phyloP scores from a whole-genome alignment of 768 basidiomycete species.

The Tricholoma flavovirens region DNA sequence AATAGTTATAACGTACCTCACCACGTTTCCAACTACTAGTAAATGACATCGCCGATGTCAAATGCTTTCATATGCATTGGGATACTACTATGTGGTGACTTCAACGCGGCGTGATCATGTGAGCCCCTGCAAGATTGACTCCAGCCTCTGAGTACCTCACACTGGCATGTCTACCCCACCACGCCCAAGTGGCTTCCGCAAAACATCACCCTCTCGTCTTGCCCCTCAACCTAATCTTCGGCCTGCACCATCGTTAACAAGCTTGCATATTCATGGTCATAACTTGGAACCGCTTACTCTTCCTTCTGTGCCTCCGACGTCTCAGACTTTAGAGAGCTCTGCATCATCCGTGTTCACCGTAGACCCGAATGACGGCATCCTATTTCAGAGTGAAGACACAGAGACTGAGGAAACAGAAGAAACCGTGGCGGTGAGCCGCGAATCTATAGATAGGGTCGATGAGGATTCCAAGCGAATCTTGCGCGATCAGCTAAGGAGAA shows the following conservation, averaged over 20 bases:
- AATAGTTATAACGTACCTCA: slow-evolving; percentile 13
- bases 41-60: not conserved
- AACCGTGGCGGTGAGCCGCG: slow-evolving; percentile 36
- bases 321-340: slow-evolving; percentile 49
- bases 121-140: too few relatives aligned
- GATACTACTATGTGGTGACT: too few relatives aligned
- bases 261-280: slow-evolving; percentile 51
- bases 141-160: too few relatives aligned
- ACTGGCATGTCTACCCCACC: slow-evolving; percentile 6
- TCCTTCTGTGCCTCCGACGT: slow-evolving; percentile 26
- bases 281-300: slow-evolving; percentile 28
- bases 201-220: slow-evolving; percentile 48
- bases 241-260: slow-evolving; percentile 51
- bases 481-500: slow-evolving; percentile 67
- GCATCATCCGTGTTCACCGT: slow-evolving; percentile 67
- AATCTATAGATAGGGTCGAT: slow-evolving; percentile 34
- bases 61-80: too few relatives aligned
- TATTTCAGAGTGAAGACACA: slow-evolving; percentile 64
- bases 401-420: slow-evolving; percentile 54
- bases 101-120: too few relatives aligned
- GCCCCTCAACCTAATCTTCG: slow-evolving; percentile 45
- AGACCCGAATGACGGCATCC: slow-evolving; percentile 61
- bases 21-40: slow-evolving; percentile 8
- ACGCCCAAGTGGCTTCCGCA: slow-evolving; percentile 9
- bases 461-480: slow-evolving; percentile 60